Evolutionary conservation across 2,329 filamentous ascomycete species (phyloP), one percentile per base, ranked within the genome.

Genomic region (Stagonosporopsis rhizophila): DNA sequence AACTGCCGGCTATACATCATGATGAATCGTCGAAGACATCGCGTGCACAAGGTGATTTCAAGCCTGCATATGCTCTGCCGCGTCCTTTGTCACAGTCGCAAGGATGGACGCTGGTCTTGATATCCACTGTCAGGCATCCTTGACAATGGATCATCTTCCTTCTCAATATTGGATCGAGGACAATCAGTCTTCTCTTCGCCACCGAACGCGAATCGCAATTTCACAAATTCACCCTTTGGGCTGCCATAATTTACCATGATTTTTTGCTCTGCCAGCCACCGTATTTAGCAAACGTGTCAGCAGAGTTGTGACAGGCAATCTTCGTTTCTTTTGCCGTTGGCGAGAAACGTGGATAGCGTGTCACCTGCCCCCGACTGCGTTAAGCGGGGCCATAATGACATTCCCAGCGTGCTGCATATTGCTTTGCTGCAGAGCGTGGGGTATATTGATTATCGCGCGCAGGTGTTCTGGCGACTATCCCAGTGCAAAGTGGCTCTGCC

Each of bases 311-410:
- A 49, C 55, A 49, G 23, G 44, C 39, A 52, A 15, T 44, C 27
- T 20, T 46, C 25, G 40, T 54, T 58, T 44, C 55, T 54, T 54
- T 50, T 52, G 37, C 42, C 32, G 25, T 30, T 52, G 48, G 46
- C 53, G 47, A 53, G 59, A 56, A 65, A 58, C 60, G 59, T 65
- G 59, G 58, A 62, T 56, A 47, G 59, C 57, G 53, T 62, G 56
- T n/a, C 45, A 60, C 42, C 39, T 59, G 58, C 58, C 56, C 57
- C 60, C 53, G 55, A 54, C 45, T 44, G 48, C 41, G 42, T 56
- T 58, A 58, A 61, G 59, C 53, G 53, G 60, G 58, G 54, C 56
- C 40, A 35, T 20, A 30, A 30, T 44, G 52, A 37, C 56, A 54
- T 51, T 53, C 58, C 39, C 59, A 56, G 61, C 52, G 51, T 52